Percentiles rank a stretch among this genome's conserved stretches.
phyloP scores from a whole-genome alignment of 2,329 filamentous ascomycete genomes.

The Penicillium crustosum region DNA sequence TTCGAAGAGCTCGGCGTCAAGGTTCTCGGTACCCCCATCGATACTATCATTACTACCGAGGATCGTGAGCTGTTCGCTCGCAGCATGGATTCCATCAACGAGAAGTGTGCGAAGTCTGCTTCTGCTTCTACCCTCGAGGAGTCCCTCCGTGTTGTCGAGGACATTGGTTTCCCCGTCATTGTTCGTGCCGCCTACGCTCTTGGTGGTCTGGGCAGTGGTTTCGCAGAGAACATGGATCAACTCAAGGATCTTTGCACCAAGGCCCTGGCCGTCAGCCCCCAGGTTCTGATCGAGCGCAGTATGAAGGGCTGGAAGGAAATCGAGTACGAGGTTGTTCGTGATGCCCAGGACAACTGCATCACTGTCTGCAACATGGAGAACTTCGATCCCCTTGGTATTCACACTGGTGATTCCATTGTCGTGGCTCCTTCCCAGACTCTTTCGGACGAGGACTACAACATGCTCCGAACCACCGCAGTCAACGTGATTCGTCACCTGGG shows the following conservation, averaged over 20 bases:
- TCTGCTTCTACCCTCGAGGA: slow-evolving; percentile 87
- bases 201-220: slow-evolving; percentile 91
- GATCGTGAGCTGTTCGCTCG: slow-evolving; percentile 96
- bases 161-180: slow-evolving; percentile 95
- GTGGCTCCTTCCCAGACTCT: slow-evolving; percentile 96
- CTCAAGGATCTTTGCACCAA: slow-evolving; percentile 87
- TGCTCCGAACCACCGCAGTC: slow-evolving; percentile 94
- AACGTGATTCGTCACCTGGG: slow-evolving; percentile 96
- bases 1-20: slow-evolving; percentile 89
- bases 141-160: slow-evolving; percentile 80
- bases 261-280: slow-evolving; percentile 90
- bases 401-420: slow-evolving; percentile 97
- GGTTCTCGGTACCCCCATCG: slow-evolving; percentile 93
- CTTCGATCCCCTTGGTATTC: slow-evolving; percentile 96
- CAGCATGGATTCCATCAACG: slow-evolving; percentile 97
- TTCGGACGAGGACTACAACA: slow-evolving; percentile 98
- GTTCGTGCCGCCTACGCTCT: slow-evolving; percentile 94
- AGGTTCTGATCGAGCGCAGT: slow-evolving; percentile 93
- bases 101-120: slow-evolving; percentile 96
- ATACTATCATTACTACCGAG: slow-evolving; percentile 98
- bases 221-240: slow-evolving; percentile 83
- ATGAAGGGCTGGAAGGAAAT: slow-evolving; percentile 99
- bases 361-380: slow-evolving; percentile 99
- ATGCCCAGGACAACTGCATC: slow-evolving; percentile 95
- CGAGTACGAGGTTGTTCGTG: slow-evolving; percentile 96